Base-by-base conservation (phyloP, 2,329 filamentous ascomycete species). In the Cercospora canescens region DNA sequence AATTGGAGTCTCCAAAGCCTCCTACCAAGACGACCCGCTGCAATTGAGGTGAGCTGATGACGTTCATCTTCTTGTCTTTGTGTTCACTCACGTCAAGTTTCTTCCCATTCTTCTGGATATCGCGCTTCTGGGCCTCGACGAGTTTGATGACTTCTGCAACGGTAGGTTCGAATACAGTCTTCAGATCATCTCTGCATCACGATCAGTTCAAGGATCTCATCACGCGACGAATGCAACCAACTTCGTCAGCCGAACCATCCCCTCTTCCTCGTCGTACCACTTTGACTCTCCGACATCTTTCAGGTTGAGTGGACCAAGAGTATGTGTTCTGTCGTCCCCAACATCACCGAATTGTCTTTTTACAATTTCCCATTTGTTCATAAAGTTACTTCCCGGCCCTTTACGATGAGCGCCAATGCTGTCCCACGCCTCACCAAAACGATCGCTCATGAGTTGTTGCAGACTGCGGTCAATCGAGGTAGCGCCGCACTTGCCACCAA, bases 381-480 rank as follows among this genome's bases (percentile, higher is more conserved):
- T 65, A 50, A 69, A 69, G 41, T 34, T 32, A 48, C 64, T 67
- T 6, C 64, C 64, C 8, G 60, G 59, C 1, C 67, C 67, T 50
- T 62, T 65, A 34, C 62, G 65, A 21, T 54, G 62, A 28, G 60
- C 34, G 9, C 48, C 57, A 16, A 69, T 45, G 14, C 52, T 37
- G 26, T 67, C 62, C 41, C 63, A 69, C 7, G 58, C 39, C 16
- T 60, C 21, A 14, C 65, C 67, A 56, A 69, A 69, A 16, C 67
- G 65, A 14, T 63, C 24, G 12, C 52, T 50, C 67, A 69, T 69
- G n/a, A 69, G 59, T 14, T 48, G 18, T 9, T 67, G 67, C 34
- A 69, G 59, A 32, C 63, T 67, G 4, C 67, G 65, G n/a, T 69
- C 67, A 41, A 69, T 65, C 21, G 54, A 67, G 9, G 67, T 65